Evolutionary conservation across 257 asterid species (phyloP), one percentile per base, ranked within the genome.

Genomic region (Solanum sitiens): DNA sequence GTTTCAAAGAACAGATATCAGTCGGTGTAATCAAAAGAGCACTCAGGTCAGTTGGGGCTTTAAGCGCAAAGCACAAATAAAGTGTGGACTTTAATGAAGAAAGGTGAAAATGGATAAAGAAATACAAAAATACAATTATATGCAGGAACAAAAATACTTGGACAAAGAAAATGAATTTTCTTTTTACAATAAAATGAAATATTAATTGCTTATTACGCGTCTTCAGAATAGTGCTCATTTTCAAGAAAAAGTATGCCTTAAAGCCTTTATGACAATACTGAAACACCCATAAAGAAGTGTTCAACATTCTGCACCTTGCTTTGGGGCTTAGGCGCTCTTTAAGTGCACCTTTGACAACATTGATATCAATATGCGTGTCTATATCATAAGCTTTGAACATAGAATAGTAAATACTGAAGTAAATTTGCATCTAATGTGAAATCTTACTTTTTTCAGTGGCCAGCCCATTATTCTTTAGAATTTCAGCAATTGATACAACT

Each of bases 371-470:
- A 76, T 76, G 61, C 59, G 27, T 23, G 83, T n/a, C 59, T n/a
- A 42, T 76, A 40, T 76, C 59, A 14, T 42, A 40, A 76, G 42
- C 83, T 40, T 40, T 23, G 11, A n/a, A 40, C 59, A 76, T 76
- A 75, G 50, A 75, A 33, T n/a, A 76, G n/a, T 53, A 53, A 53
- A 40, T 18, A 42, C 59, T 42, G 21, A 76, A 76, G 61, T n/a
- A 40, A 76, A 40, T n/a, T n/a, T 76, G 61, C 83, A 42, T 76
- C 61, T 40, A 42, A 76, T 76, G 59, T 23, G 61, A 42, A 42
- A 16, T 90, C 98, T 93, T 93, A 96, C 99, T 95, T 94, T 95
- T 96, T 91, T 96, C 98, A 87, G 93, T 89, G 87, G 98, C 98
- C 89, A 96, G 91, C 84, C 99, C 99, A 88, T 92, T 93, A 90